phyloP scores from a whole-genome alignment of 306 rosid genomes.

The Quercus bicolor region DNA sequence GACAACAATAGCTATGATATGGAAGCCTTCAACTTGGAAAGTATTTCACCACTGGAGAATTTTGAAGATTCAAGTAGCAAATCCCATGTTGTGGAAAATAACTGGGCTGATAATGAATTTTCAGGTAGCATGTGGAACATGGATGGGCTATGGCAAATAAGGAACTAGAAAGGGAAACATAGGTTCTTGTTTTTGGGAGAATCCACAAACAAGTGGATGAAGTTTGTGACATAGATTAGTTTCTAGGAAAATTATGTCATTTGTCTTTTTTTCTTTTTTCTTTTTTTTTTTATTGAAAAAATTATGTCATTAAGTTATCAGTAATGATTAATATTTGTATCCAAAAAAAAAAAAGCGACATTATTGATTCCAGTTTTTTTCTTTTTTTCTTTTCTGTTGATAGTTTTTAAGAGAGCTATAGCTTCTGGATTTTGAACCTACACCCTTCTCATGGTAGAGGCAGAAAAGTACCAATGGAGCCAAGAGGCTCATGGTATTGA shows the following conservation, averaged over 20 bases:
- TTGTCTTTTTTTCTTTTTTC: too few species aligned
- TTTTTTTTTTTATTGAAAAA: too few species aligned
- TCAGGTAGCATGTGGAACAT: conserved; percentile 37
- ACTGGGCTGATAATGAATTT: conserved; percentile 42
- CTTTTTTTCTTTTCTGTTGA: too few species aligned
- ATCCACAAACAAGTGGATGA: background rate
- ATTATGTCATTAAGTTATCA: background rate
- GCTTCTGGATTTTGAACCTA: too few species aligned
- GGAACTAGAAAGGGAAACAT: conserved; percentile 14
- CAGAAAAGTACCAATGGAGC: too few species aligned
- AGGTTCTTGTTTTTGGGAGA: conserved; percentile 22
- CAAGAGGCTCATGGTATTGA: too few species aligned
- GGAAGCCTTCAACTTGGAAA: conserved; percentile 26
- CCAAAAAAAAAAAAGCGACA: background rate
- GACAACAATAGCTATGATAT: conserved; percentile 20
- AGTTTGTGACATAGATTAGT: background rate
- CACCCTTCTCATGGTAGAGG: too few species aligned
- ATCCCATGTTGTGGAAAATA: conserved; percentile 35
- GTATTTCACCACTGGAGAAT: conserved; percentile 17
- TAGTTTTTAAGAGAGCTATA: too few species aligned
- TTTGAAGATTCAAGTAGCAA: conserved; percentile 26
- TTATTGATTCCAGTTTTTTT: background rate
- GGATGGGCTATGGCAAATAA: conserved; percentile 49
- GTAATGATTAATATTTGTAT: background rate
- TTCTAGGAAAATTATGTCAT: background rate